A percentile compares a stretch with the other conserved stretches of the same genome.
These are phyloP conservation scores for Metschnikowia lachancei DNA, from an alignment of 805 yeast species.

Conservation along the genomic window DNA sequence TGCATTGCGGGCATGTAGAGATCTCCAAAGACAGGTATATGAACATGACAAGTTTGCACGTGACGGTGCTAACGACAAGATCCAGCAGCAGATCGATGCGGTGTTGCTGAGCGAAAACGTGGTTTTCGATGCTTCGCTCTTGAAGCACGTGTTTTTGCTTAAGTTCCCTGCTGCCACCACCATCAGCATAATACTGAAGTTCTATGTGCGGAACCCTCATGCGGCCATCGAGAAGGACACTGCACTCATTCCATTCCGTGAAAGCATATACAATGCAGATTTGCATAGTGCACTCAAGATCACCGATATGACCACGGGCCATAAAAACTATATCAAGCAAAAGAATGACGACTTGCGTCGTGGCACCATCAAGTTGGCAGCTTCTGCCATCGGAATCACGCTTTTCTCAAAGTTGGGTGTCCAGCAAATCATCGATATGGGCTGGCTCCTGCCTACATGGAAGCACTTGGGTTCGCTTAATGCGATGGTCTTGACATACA, in stretches of 20 bases:
- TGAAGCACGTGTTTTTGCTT: constrained; percentile 31
- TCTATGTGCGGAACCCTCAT: constrained; percentile 25
- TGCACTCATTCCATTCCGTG: constrained; percentile 63
- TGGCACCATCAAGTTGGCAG: constrained; percentile 32
- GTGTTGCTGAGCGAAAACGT: constrained; percentile 23
- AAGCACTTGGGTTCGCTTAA: constrained; percentile 45
- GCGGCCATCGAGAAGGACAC: constrained; percentile 32
- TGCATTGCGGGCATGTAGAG: constrained; percentile 26
- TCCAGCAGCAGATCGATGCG: constrained; percentile 22
- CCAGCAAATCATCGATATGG: constrained; percentile 37
- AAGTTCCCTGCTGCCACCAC: constrained; percentile 33
- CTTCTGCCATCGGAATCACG: constrained; percentile 33
- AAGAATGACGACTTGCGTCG: constrained; percentile 30
- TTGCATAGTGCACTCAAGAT: constrained; percentile 54
- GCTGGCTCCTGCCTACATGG: constrained; percentile 38
- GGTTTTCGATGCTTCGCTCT: constrained; percentile 24
- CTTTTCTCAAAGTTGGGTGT: constrained; percentile 43
- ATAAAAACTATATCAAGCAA: constrained; percentile 44
- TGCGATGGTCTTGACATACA: constrained; percentile 40
- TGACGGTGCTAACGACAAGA: constrained; percentile 22
- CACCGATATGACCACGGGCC: constrained; percentile 61
- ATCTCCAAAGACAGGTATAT: constrained; percentile 19
- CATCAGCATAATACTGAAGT: constrained; percentile 27
- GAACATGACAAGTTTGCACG: constrained; percentile 26
- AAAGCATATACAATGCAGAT: constrained; percentile 57